phyloP scores from a whole-genome alignment of 805 yeast species.

The Huiozyma naganishii region DNA sequence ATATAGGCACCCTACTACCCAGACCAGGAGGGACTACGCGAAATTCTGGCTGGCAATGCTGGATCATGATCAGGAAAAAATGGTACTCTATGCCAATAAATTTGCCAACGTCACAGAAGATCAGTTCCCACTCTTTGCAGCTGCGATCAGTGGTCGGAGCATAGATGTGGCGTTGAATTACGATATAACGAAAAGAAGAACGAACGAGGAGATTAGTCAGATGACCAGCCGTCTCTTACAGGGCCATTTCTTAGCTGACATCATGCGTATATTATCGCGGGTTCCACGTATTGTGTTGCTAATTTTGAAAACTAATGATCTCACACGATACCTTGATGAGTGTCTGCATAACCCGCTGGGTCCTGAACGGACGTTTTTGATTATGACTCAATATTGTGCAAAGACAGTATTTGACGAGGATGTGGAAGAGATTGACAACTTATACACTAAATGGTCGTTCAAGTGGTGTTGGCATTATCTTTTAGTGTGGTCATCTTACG shows the following conservation, averaged over 20 bases:
- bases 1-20: constrained; percentile 71
- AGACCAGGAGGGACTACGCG: constrained; percentile 73
- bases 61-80: constrained; percentile 52
- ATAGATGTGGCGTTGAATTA: constrained; percentile 62
- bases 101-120: constrained; percentile 72
- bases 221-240: constrained; percentile 59
- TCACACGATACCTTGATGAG: constrained; percentile 84
- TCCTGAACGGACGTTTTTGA: constrained; percentile 74
- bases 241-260: constrained; percentile 54
- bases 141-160: constrained; percentile 93
- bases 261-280: constrained; percentile 67
- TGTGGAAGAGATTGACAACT: constrained; percentile 28
- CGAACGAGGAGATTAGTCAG: constrained; percentile 48
- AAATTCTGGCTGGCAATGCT: constrained; percentile 86
- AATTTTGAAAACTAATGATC: constrained; percentile 86
- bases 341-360: constrained; percentile 73
- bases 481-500: constrained; percentile 19
- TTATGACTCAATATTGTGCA: constrained; percentile 87
- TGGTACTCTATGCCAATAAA: constrained; percentile 63
- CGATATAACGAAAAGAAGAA: constrained; percentile 45
- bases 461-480: constrained; percentile 18
- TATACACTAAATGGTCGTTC: constrained; percentile 16
- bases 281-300: constrained; percentile 81
- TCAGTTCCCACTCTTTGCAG: constrained; percentile 75
- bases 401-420: constrained; percentile 63